A percentile compares a stretch with the other conserved stretches of the same genome.
Evolutionary conservation across 345 rosid genomes (phyloP).

Genomic region (Turnera subulata): DNA sequence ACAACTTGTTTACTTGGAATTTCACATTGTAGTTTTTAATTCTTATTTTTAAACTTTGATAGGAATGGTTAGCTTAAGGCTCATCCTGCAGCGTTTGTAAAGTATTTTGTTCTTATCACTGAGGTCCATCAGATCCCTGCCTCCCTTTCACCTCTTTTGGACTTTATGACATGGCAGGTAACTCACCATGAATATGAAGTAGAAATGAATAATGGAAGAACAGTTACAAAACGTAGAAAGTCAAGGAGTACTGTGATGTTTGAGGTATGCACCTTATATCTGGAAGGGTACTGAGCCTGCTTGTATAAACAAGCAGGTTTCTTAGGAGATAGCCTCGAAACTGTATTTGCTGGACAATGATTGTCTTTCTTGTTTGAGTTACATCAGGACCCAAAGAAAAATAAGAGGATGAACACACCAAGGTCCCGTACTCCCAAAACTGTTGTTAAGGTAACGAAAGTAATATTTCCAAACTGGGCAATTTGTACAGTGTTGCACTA

Average conservation of each 20-base stretch:
- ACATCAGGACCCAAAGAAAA: slow-evolving; percentile 59
- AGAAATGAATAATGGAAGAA: slow-evolving; percentile 57
- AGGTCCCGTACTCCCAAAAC: slow-evolving; percentile 44
- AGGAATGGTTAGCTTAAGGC: background rate
- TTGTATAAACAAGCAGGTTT: slow-evolving; percentile 1
- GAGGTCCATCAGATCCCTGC: background rate
- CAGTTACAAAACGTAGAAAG: slow-evolving; percentile 65
- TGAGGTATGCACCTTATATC: slow-evolving; percentile 45
- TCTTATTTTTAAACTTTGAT: background rate
- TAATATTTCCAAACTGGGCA: no score
- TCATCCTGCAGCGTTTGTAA: background rate
- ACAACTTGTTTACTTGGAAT: background rate
- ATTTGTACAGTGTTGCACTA: no score
- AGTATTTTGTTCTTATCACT: background rate
- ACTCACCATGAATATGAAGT: slow-evolving; percentile 70
- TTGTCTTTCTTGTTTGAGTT: slow-evolving; percentile 17
- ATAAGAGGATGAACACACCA: slow-evolving; percentile 47
- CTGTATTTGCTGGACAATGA: slow-evolving; percentile 2
- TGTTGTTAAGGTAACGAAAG: slow-evolving; percentile 43
- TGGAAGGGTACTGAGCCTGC: background rate
- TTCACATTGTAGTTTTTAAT: background rate
- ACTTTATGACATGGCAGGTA: slow-evolving; percentile 42
- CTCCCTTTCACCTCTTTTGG: background rate
- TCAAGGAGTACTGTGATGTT: slow-evolving; percentile 63
- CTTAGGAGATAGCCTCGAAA: background rate